Evolutionary conservation across 805 yeast species (phyloP), one percentile per base, ranked within the genome.

Genomic region (Lachancea meyersii): DNA sequence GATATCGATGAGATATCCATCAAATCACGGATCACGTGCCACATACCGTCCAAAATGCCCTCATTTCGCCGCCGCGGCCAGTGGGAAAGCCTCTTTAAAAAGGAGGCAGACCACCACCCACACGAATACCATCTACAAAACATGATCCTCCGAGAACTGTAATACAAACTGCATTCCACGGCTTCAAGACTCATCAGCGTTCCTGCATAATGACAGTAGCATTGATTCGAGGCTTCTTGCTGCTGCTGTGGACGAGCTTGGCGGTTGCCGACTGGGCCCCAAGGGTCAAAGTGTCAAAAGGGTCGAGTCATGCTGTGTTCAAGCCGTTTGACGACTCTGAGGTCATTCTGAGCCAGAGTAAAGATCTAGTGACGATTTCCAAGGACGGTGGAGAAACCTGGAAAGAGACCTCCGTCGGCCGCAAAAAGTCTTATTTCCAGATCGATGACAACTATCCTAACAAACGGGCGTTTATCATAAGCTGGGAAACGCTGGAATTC

Each of bases 301-400:
- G 39, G 7, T 21, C 35, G n/a, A 8, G 16, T 8, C 30, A 42
- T 10, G 40, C 32, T 22, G 32, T 28, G 21, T 34, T 55, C 19
- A 40, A 39, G 32, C 44, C 51, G 3, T 75, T 80, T 49, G 82
- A 79, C 48, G 84, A 79, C 51, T 72, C 82, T 0, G 52, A 73
- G 0, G 67, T 65, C n/a, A 45, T 76, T 3, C 39, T 79, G 22
- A 52, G 52, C 5, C 45, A 65, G 20, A 54, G 56, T 5, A 52
- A 63, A 1, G 33, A 44, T 1, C 46, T 40, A 2, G 41, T 76
- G 1, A 58, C 52, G 8, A 52, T 67, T 7, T 73, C 82, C 3
- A 56, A 51, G 10, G 72, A 80, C 53, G 71, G 76, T 52, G 87
- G 86, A 7, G 61, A 45, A 9, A 52, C 60, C 0, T 80, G 82